phyloP scores from a whole-genome alignment of 345 rosid species.

The Gossypium arboreum region DNA sequence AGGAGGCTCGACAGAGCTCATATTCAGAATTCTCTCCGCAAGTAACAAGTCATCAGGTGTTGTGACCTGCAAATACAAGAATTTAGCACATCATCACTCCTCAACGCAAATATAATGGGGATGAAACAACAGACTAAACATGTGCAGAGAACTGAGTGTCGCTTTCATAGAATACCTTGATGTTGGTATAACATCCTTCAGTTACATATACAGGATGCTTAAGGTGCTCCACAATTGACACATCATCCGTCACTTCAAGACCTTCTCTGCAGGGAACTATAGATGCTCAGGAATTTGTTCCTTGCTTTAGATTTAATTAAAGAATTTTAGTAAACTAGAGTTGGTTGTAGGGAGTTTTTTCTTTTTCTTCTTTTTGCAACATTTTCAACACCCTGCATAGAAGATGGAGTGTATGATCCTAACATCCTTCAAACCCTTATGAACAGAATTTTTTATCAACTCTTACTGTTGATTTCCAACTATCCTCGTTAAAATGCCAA shows the following conservation, averaged over 20 bases:
- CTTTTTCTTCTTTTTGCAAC: background rate
- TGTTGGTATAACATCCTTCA: constrained; percentile 91
- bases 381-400: background rate
- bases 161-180: constrained; percentile 49
- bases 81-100: background rate
- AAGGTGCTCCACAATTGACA: constrained; percentile 88
- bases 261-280: constrained; percentile 48
- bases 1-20: constrained; percentile 18
- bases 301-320: background rate
- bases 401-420: background rate
- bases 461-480: background rate
- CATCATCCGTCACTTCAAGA: constrained; percentile 92
- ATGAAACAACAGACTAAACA: background rate
- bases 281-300: background rate
- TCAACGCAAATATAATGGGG: background rate
- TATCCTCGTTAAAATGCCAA: background rate
- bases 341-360: background rate
- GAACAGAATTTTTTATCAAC: background rate
- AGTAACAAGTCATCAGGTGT: constrained; percentile 89
- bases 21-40: constrained; percentile 74
- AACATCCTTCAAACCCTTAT: too few species aligned
- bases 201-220: constrained; percentile 83
- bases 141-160: background rate
- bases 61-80: constrained; percentile 53
- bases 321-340: background rate